Percentiles rank a stretch among this genome's conserved stretches.
Evolutionary conservation across 768 basidiomycete species (phyloP).

Genomic region (Tubosaeta sp.): DNA sequence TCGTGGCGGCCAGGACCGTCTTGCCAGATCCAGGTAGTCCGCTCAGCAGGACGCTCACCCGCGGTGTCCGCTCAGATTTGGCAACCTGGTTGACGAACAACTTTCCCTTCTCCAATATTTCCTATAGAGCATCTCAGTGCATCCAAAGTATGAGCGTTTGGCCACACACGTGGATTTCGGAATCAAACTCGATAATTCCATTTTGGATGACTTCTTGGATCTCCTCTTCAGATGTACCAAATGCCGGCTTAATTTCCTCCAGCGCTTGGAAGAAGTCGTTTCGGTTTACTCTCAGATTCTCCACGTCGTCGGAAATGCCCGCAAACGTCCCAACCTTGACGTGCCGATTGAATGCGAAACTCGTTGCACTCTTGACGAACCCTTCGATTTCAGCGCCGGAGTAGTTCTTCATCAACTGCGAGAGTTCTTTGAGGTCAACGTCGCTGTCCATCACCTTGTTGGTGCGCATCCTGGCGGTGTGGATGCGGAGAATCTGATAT

Average conservation of each 20-base stretch:
- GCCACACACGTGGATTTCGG: conserved; percentile 59
- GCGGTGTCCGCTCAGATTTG: conserved; percentile 82
- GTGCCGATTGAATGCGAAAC: conserved; percentile 96
- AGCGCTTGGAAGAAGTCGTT: conserved; percentile 86
- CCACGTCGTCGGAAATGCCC: conserved; percentile 93
- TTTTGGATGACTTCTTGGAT: conserved; percentile 89
- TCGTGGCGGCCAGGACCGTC: conserved; percentile 90
- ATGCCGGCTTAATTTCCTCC: conserved; percentile 93
- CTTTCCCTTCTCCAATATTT: conserved; percentile 79
- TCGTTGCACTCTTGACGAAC: conserved; percentile 95
- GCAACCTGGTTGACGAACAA: conserved; percentile 94
- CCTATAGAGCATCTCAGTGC: conserved; percentile 41
- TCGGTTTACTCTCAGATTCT: conserved; percentile 83
- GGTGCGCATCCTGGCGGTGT: conserved; percentile 89
- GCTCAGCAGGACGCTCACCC: conserved; percentile 86
- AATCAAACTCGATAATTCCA: conserved; percentile 89
- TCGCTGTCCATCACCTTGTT: conserved; percentile 88
- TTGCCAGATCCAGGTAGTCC: conserved; percentile 92
- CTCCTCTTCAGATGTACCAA: conserved; percentile 97
- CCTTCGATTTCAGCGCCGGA: conserved; percentile 96
- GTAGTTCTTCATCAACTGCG: conserved; percentile 89
- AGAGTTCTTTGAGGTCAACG: conserved; percentile 81
- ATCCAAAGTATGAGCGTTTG: neutral
- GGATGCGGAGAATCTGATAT: conserved; percentile 90
- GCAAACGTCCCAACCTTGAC: conserved; percentile 98